A percentile compares a stretch with the other conserved stretches of the same genome.
phyloP scores from a whole-genome alignment of 1,284 basidiomycete species.

The Stygiomarasmius scandens region DNA sequence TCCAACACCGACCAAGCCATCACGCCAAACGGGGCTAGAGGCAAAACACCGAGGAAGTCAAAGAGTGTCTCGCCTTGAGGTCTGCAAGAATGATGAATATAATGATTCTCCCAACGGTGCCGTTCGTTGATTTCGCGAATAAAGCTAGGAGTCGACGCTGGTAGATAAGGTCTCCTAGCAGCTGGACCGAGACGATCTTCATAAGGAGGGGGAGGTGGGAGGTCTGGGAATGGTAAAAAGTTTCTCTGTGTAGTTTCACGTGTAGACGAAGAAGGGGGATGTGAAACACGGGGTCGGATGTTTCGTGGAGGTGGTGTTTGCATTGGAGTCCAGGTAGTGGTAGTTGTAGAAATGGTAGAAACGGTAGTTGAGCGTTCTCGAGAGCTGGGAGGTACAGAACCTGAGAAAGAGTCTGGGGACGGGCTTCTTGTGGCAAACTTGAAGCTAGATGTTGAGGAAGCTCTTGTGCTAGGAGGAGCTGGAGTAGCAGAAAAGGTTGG shows the following conservation, averaged over 20 bases:
- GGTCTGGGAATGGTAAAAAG: slow-evolving; percentile 17
- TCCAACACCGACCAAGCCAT: slow-evolving; percentile 69
- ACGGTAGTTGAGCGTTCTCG: background rate
- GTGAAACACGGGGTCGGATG: background rate
- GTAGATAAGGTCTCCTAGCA: slow-evolving; percentile 54
- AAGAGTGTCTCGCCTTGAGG: slow-evolving; percentile 64
- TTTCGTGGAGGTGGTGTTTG: background rate
- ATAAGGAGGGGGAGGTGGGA: slow-evolving; percentile 44
- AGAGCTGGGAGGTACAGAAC: background rate
- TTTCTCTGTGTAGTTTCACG: slow-evolving; percentile 1
- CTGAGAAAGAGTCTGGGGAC: background rate
- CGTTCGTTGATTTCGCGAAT: slow-evolving; percentile 28
- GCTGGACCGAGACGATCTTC: slow-evolving; percentile 53
- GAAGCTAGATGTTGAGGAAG: background rate
- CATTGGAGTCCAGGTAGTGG: background rate
- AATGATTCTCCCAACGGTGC: slow-evolving; percentile 43
- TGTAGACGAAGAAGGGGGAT: background rate
- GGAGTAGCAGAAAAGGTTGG: background rate
- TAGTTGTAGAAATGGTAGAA: background rate
- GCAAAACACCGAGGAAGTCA: slow-evolving; percentile 61
- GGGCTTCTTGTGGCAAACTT: background rate
- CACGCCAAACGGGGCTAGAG: slow-evolving; percentile 62
- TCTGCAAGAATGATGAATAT: slow-evolving; percentile 51
- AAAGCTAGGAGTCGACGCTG: slow-evolving; percentile 35
- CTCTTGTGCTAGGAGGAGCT: background rate